phyloP scores from a whole-genome alignment of 805 yeast species.

The Kazachstania bromeliacearum region DNA sequence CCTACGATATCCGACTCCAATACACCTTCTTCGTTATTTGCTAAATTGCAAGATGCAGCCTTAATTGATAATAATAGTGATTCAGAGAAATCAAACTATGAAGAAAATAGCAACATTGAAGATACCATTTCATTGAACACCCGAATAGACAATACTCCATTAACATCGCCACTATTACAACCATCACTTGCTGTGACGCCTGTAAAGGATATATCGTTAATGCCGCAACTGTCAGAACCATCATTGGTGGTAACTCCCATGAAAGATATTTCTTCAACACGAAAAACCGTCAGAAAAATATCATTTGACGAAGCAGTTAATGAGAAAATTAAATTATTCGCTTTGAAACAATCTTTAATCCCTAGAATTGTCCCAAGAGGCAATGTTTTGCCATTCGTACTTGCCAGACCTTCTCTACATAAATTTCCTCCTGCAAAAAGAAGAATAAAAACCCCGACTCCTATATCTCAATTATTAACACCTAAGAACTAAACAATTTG shows the following conservation, averaged over 20 bases:
- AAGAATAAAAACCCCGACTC: conserved; percentile 17
- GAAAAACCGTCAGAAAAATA: neutral
- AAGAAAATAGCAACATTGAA: neutral
- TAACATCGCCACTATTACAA: no score
- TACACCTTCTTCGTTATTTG: neutral
- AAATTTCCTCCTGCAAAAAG: neutral
- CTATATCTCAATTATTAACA: conserved; percentile 12
- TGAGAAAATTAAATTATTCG: neutral
- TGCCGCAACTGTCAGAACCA: neutral
- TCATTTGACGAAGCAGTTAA: neutral
- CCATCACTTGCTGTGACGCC: no score
- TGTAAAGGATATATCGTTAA: neutral
- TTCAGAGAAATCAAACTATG: neutral
- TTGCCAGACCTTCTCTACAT: neutral
- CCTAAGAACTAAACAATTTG: no score
- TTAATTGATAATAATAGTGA: conserved; percentile 1
- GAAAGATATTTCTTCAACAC: no score
- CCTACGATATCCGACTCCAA: neutral
- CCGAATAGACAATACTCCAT: no score
- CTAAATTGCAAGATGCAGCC: neutral
- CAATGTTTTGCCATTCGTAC: neutral
- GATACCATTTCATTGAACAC: neutral
- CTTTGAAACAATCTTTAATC: neutral
- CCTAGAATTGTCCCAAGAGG: no score
- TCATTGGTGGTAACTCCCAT: neutral